These are phyloP conservation scores for Madurella fahalii DNA, from an alignment of 2,329 filamentous ascomycete species.

Conservation along the genomic window DNA sequence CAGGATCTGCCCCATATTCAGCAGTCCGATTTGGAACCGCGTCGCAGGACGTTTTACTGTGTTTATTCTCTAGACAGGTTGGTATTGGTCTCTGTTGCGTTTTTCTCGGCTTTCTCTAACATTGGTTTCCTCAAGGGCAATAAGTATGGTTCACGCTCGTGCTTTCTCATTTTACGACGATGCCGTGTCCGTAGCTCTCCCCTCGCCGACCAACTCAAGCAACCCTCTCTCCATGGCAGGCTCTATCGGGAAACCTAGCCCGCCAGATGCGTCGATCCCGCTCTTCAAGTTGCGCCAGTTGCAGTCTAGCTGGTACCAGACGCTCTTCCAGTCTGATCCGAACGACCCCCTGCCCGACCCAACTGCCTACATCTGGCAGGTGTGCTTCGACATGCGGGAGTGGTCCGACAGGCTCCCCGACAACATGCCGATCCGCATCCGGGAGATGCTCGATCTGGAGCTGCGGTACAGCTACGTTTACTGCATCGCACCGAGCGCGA, in stretches of 20 bases:
- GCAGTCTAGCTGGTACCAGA: slow-evolving; percentile 86
- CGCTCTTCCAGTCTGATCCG: slow-evolving; percentile 75
- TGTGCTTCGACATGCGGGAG: slow-evolving; percentile 69
- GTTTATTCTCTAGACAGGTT: slow-evolving; percentile 86
- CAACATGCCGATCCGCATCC: slow-evolving; percentile 60
- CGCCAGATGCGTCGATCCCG: slow-evolving; percentile 66
- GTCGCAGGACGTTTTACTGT: slow-evolving; percentile 83
- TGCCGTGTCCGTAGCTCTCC: slow-evolving; percentile 75
- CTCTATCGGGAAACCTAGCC: slow-evolving; percentile 40
- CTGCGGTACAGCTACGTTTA: slow-evolving; percentile 87
- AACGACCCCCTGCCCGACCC: slow-evolving; percentile 61
- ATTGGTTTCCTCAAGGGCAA: slow-evolving; percentile 52
- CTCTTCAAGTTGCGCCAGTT: slow-evolving; percentile 79
- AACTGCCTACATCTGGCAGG: slow-evolving; percentile 68
- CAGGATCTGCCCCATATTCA: slow-evolving; percentile 78
- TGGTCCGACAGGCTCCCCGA: slow-evolving; percentile 77
- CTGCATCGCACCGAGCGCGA: slow-evolving; percentile 74
- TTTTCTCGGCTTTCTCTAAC: slow-evolving; percentile 17
- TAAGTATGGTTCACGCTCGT: slow-evolving; percentile 81
- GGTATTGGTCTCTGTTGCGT: slow-evolving; percentile 22
- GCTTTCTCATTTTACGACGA: slow-evolving; percentile 94
- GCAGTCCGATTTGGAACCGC: slow-evolving; percentile 61
- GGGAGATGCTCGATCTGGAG: slow-evolving; percentile 80
- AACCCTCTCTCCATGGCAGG: slow-evolving; percentile 39
- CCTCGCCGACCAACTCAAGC: slow-evolving; percentile 42